A percentile compares a stretch with the other conserved stretches of the same genome.
phyloP scores from a whole-genome alignment of 2,329 filamentous ascomycete species.

The Pyrenophora graminea region DNA sequence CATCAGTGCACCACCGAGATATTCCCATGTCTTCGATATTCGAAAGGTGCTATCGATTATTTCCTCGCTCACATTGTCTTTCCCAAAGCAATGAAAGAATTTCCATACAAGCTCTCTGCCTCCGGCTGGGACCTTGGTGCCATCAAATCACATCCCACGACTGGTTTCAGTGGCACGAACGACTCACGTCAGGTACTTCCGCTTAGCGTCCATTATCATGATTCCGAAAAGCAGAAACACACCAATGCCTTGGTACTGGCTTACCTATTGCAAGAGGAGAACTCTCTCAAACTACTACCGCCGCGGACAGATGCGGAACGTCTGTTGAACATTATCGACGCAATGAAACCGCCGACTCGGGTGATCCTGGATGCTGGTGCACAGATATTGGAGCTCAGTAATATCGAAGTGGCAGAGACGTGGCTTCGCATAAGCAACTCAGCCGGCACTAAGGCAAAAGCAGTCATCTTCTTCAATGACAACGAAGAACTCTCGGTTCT shows the following conservation, averaged over 20 bases:
- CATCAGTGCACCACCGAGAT: conserved; percentile 53
- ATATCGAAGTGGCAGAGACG: conserved; percentile 48
- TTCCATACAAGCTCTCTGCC: conserved; percentile 63
- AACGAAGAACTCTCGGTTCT: conserved; percentile 59
- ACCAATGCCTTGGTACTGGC: conserved; percentile 70
- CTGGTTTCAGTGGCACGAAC: conserved; percentile 72
- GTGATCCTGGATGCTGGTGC: conserved; percentile 74
- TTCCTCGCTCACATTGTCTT: conserved; percentile 65
- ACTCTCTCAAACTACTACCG: conserved; percentile 32
- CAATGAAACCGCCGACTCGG: conserved; percentile 48
- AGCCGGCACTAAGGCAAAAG: conserved; percentile 23
- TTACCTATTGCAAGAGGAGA: conserved; percentile 57
- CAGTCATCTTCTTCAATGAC: conserved; percentile 60
- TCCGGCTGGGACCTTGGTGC: conserved; percentile 69
- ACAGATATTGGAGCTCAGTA: conserved; percentile 65
- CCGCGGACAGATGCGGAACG: conserved; percentile 37
- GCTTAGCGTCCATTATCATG: conserved; percentile 57
- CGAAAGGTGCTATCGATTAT: conserved; percentile 53
- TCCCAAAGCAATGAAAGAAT: conserved; percentile 64
- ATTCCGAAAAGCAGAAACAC: conserved; percentile 58
- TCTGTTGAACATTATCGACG: conserved; percentile 52
- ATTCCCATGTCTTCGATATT: conserved; percentile 57
- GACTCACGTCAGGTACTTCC: conserved; percentile 64
- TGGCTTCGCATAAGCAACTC: conserved; percentile 56
- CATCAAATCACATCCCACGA: conserved; percentile 54